Base-by-base conservation (phyloP, 2,329 filamentous ascomycete species). In the Fusarium sterilihyphosum region DNA sequence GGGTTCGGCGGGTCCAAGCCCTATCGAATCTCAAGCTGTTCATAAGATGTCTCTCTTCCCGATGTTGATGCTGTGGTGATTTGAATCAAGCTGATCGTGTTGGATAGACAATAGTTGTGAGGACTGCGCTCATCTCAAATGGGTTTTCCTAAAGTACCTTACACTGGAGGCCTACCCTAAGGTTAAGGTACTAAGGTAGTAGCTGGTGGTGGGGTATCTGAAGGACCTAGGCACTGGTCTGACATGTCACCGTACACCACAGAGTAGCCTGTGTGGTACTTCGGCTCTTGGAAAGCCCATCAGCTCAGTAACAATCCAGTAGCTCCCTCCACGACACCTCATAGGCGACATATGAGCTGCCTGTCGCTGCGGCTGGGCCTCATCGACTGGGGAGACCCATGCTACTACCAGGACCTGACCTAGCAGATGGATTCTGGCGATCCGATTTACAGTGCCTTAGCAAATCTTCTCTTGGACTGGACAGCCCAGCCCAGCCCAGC, bases 391-490 rank as follows among this genome's bases (percentile, higher is more conserved):
- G 74, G 77, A 73, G 69, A 65, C 71, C 76, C 73, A 77, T 73
- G 75, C 49, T 58, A 61, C 50, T 58, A 61, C 50, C 60, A 58
- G 50, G 52, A 41, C 41, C 35, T 47, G 33, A 22, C 46, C 49
- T 33, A 65, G 38, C 26, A 49, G 57, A 65, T 59, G 47, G 35
- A 65, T 50, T 59, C 56, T 59, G 58, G 29, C 47, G 58, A 61
- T 61, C 58, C 58, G 58, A 61, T 56, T 61, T 61, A 61, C 49
- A 41, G 49, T 71, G 73, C 74, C 76, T 74, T 77, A 74, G 75
- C 78, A 79, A 80, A 81, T 81, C 77, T 79, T 79, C 75, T 77
- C 77, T 76, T 68, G 56, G 41, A 49, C 31, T 54, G 52, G 52
- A 40, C 52, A 29, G 35, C 18, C 24, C 29, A 35, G 17, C 38